Evolutionary conservation across 78 protist genomes (phyloP).

Genomic region (Cavenderia fasciculata): DNA sequence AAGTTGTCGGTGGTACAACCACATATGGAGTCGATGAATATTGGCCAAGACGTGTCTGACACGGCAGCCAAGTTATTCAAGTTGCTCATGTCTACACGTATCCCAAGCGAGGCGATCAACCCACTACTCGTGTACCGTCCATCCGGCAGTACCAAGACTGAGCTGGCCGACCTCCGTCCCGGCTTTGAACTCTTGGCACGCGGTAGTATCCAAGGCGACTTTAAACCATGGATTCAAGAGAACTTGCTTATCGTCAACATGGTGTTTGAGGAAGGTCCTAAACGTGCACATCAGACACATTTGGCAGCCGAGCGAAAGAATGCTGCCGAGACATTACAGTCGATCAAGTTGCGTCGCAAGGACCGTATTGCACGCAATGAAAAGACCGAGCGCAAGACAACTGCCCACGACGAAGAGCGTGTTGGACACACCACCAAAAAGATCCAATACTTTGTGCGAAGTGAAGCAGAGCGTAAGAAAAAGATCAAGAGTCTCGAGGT

Average conservation of each 20-base stretch:
- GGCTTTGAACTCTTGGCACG: conserved; percentile 32
- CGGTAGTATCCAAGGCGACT: not conserved
- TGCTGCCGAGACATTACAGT: not conserved
- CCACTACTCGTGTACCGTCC: not conserved
- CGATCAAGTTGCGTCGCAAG: conserved; percentile 6
- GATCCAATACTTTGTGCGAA: conserved; percentile 33
- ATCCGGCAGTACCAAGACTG: not conserved
- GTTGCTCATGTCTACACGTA: not conserved
- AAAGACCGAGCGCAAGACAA: conserved; percentile 6
- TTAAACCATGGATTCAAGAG: conserved; percentile 26
- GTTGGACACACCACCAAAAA: conserved; percentile 30
- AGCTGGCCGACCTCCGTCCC: conserved; percentile 28
- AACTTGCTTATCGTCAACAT: conserved; percentile 1
- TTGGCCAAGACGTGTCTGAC: conserved; percentile 12
- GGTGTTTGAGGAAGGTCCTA: conserved; percentile 65
- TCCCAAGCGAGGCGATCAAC: conserved; percentile 1
- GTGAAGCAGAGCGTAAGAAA: conserved; percentile 42
- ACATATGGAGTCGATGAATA: too few species aligned
- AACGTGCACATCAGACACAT: not conserved
- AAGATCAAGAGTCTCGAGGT: conserved; percentile 42
- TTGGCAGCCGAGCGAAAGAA: conserved; percentile 3
- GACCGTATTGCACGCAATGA: conserved; percentile 6
- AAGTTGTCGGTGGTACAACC: not conserved
- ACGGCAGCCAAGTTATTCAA: conserved; percentile 31
- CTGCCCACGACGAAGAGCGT: conserved; percentile 7